phyloP scores from a whole-genome alignment of 306 rosid species.

The Fragaria nilgerrensis region DNA sequence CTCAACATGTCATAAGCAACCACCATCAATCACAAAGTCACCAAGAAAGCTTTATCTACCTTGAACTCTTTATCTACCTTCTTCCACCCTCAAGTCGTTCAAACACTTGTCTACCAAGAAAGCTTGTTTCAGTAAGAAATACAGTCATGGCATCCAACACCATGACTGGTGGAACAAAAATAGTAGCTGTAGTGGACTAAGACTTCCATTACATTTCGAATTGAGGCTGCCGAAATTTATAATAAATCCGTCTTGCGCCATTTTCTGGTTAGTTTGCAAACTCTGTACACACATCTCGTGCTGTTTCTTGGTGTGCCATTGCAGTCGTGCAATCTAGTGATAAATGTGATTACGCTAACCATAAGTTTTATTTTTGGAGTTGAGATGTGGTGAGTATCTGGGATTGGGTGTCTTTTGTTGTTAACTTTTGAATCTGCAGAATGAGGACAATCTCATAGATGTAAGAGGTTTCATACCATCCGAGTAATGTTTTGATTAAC shows the following conservation, averaged over 20 bases:
- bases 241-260: neutral
- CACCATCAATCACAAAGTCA: neutral
- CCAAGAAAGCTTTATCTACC: no score
- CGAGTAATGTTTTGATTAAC: no score
- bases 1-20: constrained; percentile 30
- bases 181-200: neutral
- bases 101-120: constrained; percentile 21
- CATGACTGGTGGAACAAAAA: constrained; percentile 2
- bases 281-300: neutral
- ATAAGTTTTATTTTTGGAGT: no score
- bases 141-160: constrained; percentile 20
- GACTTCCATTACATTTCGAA: neutral
- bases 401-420: no score
- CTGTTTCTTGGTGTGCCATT: constrained; percentile 11
- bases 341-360: no score
- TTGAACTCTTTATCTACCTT: neutral
- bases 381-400: no score
- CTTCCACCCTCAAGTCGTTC: constrained; percentile 22
- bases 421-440: no score
- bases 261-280: neutral
- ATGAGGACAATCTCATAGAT: no score
- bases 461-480: no score
- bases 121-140: constrained; percentile 12
- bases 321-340: constrained; percentile 68
- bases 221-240: neutral